These are phyloP conservation scores for Colletotrichum liaoningense DNA, from an alignment of 2,329 filamentous ascomycete species.

Conservation along the genomic window DNA sequence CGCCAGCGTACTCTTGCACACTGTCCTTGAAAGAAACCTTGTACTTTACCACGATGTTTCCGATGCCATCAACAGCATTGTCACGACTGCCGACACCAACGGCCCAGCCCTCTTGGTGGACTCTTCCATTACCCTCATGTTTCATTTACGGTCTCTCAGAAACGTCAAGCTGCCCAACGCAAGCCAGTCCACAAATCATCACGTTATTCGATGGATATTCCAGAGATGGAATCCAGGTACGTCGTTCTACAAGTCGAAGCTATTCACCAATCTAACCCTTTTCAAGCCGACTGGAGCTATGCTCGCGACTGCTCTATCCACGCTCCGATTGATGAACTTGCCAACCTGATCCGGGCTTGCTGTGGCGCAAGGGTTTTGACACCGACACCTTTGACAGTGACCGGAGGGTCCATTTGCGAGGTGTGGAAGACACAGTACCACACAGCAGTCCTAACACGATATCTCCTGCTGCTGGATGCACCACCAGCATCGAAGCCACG, in stretches of 20 bases:
- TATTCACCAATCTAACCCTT: conserved; percentile 6
- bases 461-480: conserved; percentile 65
- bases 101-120: conserved; percentile 86
- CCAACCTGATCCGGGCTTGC: conserved; percentile 77
- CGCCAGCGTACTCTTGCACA: conserved; percentile 78
- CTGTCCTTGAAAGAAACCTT: conserved; percentile 74
- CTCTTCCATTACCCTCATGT: conserved; percentile 80
- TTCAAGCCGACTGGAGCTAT: conserved; percentile 74
- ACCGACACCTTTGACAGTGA: conserved; percentile 47
- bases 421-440: conserved; percentile 58
- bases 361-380: conserved; percentile 62
- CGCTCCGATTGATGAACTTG: conserved; percentile 72
- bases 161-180: conserved; percentile 76
- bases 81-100: conserved; percentile 82
- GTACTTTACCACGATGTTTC: conserved; percentile 75
- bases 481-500: conserved; percentile 20
- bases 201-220: conserved; percentile 85
- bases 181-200: conserved; percentile 74
- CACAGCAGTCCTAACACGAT: conserved; percentile 59
- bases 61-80: conserved; percentile 77
- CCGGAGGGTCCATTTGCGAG: conserved; percentile 61
- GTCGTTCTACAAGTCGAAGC: conserved; percentile 39
- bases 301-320: conserved; percentile 73
- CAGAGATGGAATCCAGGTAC: conserved; percentile 85
- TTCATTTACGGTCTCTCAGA: conserved; percentile 73